Percentiles rank a stretch among this genome's conserved stretches.
These are phyloP conservation scores for Colletotrichum sp. DNA, from an alignment of 2,329 filamentous ascomycete genomes.

Conservation along the genomic window DNA sequence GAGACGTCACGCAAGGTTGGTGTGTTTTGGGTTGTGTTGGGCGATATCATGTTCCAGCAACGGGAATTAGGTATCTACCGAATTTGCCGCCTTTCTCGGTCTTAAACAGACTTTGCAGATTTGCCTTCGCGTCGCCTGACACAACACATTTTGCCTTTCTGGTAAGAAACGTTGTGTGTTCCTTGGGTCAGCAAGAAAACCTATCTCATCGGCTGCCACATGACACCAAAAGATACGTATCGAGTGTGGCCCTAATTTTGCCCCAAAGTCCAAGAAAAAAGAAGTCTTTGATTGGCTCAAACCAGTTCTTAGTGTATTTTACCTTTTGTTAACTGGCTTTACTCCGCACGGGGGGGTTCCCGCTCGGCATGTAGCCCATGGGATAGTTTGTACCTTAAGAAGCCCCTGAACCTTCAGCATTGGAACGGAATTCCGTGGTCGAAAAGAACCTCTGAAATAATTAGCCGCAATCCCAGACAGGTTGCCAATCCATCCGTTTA, in stretches of 20 bases:
- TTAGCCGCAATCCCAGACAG: neutral
- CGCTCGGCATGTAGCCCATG: too few relatives aligned
- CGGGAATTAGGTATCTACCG: neutral
- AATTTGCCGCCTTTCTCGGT: neutral
- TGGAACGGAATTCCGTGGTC: neutral
- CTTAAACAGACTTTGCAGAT: rapidly evolving
- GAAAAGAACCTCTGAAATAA: neutral
- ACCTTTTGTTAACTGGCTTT: too few relatives aligned
- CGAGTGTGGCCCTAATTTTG: too few relatives aligned
- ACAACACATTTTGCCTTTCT: neutral
- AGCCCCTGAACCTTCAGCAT: neutral
- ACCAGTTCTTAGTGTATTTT: too few relatives aligned
- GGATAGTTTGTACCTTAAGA: neutral
- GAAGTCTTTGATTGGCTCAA: too few relatives aligned
- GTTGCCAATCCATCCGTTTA: rapidly evolving
- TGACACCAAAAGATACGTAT: rapidly evolving
- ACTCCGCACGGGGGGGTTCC: too few relatives aligned
- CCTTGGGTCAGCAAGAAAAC: neutral
- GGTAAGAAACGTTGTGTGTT: neutral
- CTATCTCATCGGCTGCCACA: too few relatives aligned
- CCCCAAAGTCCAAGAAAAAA: too few relatives aligned
- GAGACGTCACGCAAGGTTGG: neutral
- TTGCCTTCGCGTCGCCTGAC: neutral
- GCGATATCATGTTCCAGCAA: neutral
- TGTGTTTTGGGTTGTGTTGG: neutral